phyloP scores from a whole-genome alignment of 345 rosid species.

The Pseudoturritis turrita region DNA sequence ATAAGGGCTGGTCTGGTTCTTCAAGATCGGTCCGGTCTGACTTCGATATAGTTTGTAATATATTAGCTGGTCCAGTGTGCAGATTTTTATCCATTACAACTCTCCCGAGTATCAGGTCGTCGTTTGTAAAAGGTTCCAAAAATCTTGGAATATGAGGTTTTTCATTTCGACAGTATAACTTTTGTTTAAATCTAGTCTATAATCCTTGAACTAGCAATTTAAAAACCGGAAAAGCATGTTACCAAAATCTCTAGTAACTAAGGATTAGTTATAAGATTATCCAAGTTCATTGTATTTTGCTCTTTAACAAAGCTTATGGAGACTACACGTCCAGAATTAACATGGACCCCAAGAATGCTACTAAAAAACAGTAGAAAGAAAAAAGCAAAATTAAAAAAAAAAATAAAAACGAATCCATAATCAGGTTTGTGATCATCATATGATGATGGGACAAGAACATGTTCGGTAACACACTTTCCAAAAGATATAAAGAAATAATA shows the following conservation, averaged over 20 bases:
- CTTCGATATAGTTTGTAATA: neutral
- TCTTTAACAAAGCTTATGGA: neutral
- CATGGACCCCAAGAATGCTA: neutral
- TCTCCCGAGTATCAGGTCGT: neutral
- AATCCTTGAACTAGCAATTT: too few relatives aligned
- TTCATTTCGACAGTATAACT: too few relatives aligned
- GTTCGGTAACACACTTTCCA: slow-evolving; percentile 15
- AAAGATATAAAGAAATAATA: neutral
- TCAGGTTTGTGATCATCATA: slow-evolving; percentile 13
- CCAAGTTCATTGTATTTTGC: neutral
- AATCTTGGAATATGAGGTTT: neutral
- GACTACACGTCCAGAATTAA: neutral
- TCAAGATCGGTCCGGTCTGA: neutral
- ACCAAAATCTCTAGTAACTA: too few relatives aligned
- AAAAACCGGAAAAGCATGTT: too few relatives aligned
- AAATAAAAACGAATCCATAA: slow-evolving; percentile 3
- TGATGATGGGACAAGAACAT: slow-evolving; percentile 24
- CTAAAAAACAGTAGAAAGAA: neutral
- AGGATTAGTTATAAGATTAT: neutral
- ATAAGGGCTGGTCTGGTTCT: neutral
- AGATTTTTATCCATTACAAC: neutral
- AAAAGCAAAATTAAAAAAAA: neutral
- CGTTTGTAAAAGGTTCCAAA: neutral
- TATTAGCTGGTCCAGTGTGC: neutral
- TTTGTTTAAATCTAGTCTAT: neutral